Percentiles rank a stretch among this genome's conserved stretches.
Evolutionary conservation across 2,329 filamentous ascomycete species (phyloP).

Genomic region (Eutypella sp.): DNA sequence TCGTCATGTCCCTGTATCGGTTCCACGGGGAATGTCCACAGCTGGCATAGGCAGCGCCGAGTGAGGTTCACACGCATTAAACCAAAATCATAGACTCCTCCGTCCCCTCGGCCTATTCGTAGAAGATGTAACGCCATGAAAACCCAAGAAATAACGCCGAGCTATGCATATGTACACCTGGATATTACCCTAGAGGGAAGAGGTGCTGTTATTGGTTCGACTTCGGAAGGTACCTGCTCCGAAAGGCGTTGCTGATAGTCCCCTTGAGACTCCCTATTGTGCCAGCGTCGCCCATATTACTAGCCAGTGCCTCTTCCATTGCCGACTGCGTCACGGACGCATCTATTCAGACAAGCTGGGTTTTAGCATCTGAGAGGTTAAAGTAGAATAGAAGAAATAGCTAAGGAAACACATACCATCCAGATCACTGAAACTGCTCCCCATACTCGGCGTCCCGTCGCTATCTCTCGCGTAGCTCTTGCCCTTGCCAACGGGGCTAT

Average conservation of each 20-base stretch:
- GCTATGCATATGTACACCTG: too few relatives aligned
- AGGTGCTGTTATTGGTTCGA: too few relatives aligned
- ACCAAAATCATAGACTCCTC: too few relatives aligned
- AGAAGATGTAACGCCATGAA: too few relatives aligned
- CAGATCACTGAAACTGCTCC: conserved; percentile 81
- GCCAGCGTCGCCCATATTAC: conserved; percentile 59
- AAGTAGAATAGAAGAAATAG: not conserved
- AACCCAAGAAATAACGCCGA: too few relatives aligned
- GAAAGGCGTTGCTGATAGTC: conserved; percentile 60
- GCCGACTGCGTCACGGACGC: conserved; percentile 77
- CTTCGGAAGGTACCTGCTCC: conserved; percentile 53
- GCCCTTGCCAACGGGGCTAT: conserved; percentile 47
- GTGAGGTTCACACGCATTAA: too few relatives aligned
- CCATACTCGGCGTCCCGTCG: conserved; percentile 74
- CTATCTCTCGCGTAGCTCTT: conserved; percentile 55
- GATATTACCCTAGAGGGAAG: too few relatives aligned
- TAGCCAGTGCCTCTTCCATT: conserved; percentile 71
- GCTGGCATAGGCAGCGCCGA: too few relatives aligned
- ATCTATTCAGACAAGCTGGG: conserved; percentile 42
- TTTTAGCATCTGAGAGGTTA: conserved; percentile 1
- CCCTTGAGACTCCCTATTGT: conserved; percentile 60
- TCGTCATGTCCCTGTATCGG: too few relatives aligned
- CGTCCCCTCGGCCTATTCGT: too few relatives aligned
- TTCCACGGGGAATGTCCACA: too few relatives aligned
- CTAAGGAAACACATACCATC: conserved; percentile 50